Evolutionary conservation across 2,329 filamentous ascomycete species (phyloP), one percentile per base, ranked within the genome.

Genomic region (Paecilomyces sp.): DNA sequence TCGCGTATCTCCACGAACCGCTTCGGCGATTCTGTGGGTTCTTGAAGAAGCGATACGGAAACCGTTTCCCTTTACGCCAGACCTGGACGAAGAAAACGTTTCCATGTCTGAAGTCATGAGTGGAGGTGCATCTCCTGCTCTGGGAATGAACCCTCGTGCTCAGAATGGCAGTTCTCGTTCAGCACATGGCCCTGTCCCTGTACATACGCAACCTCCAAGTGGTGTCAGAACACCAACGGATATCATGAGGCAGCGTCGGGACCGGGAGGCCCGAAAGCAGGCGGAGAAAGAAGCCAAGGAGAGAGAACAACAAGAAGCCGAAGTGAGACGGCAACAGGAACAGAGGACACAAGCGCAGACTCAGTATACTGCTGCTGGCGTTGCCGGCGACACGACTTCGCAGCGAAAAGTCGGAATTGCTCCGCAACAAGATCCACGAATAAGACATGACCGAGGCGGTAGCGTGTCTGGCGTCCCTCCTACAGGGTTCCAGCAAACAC

Each of bases 21-120:
- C 91, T 64, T 90, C 89, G 74, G 93, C 94, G 41, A 92, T 99
- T 72, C 88, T 96, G 68, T 97, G 90, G 80, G 87, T 92, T 41
- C 85, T 97, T 60, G 92, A 97, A 80, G 91, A 95, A 79, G 91
- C 91, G 41, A 83, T 97, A 66, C 88, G 92, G 54, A 85, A 88
- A 54, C 92, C 93, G 1, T 84, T 91, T 65, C 80, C 86, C 55
- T 95, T 97, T 76, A 95, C 92, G 8, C 83, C 89, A 25, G 92
- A 96, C 75, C 79, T 88, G 66, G 83, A 88, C 62, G 94, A 99
- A 81, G 90, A 96, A 80, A 89, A 90, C 83, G 90, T 92, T 67
- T 85, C 86, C 69, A 97, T 99, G 92, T 89, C 92, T 67, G 92
- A 96, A 74, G 82, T 96, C 67, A 82, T 85, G 70, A 84, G 85